These are phyloP conservation scores for Waltergamsia citrina DNA, from an alignment of 2,329 filamentous ascomycete genomes.

Conservation along the genomic window DNA sequence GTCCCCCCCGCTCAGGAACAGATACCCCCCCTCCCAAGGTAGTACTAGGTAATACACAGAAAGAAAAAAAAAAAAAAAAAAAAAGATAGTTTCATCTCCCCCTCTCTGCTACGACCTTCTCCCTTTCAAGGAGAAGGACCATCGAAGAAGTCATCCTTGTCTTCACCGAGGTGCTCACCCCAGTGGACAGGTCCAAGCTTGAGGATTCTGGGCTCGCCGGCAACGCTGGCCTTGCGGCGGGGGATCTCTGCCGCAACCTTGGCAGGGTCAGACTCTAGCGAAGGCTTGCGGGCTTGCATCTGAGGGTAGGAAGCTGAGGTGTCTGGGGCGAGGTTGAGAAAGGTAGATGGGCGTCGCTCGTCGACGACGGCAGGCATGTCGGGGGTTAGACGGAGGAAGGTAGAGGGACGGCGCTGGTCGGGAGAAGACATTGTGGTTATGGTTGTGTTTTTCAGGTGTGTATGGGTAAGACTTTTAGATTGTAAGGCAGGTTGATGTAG, in stretches of 20 bases:
- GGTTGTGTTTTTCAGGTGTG: no score
- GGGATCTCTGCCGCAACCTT: constrained; percentile 11
- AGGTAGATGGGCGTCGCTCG: constrained; percentile 16
- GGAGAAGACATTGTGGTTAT: constrained; percentile 3
- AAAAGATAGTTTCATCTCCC: neutral
- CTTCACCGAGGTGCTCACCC: constrained; percentile 47
- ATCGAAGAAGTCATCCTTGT: constrained; percentile 48
- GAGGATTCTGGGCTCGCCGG: constrained; percentile 39
- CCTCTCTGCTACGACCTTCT: constrained; percentile 1
- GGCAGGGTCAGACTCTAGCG: constrained; percentile 8
- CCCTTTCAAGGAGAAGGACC: constrained; percentile 25
- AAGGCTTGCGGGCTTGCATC: constrained; percentile 20
- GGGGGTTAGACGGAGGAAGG: constrained; percentile 5
- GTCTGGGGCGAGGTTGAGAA: constrained; percentile 50
- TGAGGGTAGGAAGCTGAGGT: constrained; percentile 47
- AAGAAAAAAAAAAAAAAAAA: constrained; percentile 4
- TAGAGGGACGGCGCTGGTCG: constrained; percentile 1
- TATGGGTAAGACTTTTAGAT: no score
- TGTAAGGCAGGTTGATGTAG: no score
- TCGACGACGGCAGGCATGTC: neutral
- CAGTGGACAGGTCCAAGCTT: constrained; percentile 57
- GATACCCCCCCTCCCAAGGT: no score
- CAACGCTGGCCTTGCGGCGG: constrained; percentile 31
- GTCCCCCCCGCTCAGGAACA: no score
- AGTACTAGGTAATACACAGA: no score